A percentile compares a stretch with the other conserved stretches of the same genome.
phyloP scores from a whole-genome alignment of 192 early-diverging fungal species.

The Umbelopsis isabellina region DNA sequence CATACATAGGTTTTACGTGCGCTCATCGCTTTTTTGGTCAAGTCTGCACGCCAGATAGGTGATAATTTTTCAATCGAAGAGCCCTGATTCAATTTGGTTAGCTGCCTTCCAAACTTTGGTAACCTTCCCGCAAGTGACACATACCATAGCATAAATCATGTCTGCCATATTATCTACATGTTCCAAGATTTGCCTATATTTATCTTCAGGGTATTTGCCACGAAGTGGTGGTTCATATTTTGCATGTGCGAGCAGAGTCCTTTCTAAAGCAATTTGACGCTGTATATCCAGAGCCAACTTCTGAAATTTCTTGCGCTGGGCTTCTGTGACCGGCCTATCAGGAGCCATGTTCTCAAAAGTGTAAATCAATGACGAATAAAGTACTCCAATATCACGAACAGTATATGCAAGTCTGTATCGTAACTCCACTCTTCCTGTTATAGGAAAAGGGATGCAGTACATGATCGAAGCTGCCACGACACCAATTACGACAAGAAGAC shows the following conservation, averaged over 20 bases:
- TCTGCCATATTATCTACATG: slow-evolving; percentile 42
- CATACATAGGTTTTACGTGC: slow-evolving; percentile 29
- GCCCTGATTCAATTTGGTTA: neutral
- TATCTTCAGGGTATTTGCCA: slow-evolving; percentile 39
- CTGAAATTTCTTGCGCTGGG: slow-evolving; percentile 19
- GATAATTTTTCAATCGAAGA: neutral
- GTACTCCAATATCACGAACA: slow-evolving; percentile 34
- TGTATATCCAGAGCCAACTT: slow-evolving; percentile 30
- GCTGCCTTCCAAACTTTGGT: neutral
- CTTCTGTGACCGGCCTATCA: neutral
- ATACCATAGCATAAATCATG: slow-evolving; percentile 39
- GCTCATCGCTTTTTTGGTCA: slow-evolving; percentile 9
- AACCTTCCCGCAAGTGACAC: neutral
- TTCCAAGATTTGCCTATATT: slow-evolving; percentile 29
- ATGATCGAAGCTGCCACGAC: slow-evolving; percentile 37
- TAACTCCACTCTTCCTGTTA: slow-evolving; percentile 41
- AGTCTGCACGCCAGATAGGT: neutral
- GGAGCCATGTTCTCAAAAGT: neutral
- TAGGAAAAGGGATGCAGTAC: slow-evolving; percentile 33
- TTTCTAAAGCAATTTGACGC: slow-evolving; percentile 37
- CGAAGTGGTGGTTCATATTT: slow-evolving; percentile 44
- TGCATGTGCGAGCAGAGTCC: slow-evolving; percentile 33
- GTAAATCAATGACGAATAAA: slow-evolving; percentile 34
- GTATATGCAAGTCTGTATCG: slow-evolving; percentile 39
- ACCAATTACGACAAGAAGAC: slow-evolving; percentile 35